Conservation (phyloP, 2,329 filamentous ascomycete genomes). For the Raffaelea deltoideospora region DNA sequence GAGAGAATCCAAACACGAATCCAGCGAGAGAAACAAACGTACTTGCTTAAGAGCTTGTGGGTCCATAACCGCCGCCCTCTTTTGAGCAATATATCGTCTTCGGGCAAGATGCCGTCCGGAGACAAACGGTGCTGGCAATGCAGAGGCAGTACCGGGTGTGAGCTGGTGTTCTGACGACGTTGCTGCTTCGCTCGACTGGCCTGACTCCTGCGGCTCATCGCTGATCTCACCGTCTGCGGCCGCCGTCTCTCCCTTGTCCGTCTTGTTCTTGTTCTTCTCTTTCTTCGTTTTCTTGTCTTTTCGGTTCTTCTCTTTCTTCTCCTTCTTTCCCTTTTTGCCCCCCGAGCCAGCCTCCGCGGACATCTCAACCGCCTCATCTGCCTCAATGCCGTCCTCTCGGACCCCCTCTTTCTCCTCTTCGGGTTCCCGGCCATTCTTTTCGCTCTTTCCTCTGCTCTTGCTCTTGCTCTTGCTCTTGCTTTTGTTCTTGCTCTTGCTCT, state of each 20-base stretch:
- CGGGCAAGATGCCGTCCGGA: constrained; percentile 58
- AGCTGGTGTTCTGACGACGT: constrained; percentile 19
- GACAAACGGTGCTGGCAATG: constrained; percentile 9
- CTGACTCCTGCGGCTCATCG: not conserved
- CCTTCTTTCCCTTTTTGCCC: not conserved
- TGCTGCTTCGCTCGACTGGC: not conserved
- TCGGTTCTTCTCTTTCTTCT: not conserved
- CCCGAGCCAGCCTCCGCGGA: constrained; percentile 3
- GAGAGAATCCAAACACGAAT: not conserved
- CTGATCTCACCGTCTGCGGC: not conserved
- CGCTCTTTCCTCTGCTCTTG: no score
- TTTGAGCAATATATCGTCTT: constrained; percentile 74
- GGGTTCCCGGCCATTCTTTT: not conserved
- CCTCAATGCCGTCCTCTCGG: constrained; percentile 20
- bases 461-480: no score
- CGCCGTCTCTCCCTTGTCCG: not conserved
- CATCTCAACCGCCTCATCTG: constrained; percentile 18
- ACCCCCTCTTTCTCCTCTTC: constrained; percentile 18
- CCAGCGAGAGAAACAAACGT: constrained; percentile 15
- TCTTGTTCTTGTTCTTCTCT: not conserved
- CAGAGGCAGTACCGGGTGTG: constrained; percentile 20
- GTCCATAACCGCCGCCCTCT: constrained; percentile 70
- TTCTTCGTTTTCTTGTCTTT: not conserved
- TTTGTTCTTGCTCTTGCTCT: no score
- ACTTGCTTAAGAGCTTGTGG: constrained; percentile 76